These are phyloP conservation scores for Sporisorium iseilematis-ciliati DNA, from an alignment of 1,284 basidiomycete genomes.

Conservation along the genomic window DNA sequence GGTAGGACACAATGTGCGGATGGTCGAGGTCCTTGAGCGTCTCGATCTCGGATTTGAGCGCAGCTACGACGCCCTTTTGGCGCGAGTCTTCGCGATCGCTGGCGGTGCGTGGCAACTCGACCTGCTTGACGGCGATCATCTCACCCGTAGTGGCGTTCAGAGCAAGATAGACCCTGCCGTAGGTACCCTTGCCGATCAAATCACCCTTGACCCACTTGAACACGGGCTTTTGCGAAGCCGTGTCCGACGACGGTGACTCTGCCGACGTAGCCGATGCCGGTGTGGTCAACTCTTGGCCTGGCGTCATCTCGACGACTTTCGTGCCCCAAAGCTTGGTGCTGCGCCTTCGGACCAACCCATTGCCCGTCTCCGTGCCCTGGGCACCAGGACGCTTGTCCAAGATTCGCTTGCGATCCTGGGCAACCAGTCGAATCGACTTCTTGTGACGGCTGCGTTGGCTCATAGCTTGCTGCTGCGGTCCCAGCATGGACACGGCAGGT, in stretches of 20 bases:
- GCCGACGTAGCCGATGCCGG: constrained; percentile 56
- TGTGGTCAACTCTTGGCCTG: constrained; percentile 72
- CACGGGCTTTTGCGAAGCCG: constrained; percentile 72
- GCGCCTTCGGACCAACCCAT: constrained; percentile 77
- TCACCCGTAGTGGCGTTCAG: constrained; percentile 98
- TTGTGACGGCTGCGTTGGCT: constrained; percentile 72
- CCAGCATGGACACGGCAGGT: constrained; percentile 4
- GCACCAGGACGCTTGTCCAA: constrained; percentile 69
- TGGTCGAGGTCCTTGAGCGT: constrained; percentile 94
- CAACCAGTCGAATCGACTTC: constrained; percentile 93
- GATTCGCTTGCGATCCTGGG: constrained; percentile 74
- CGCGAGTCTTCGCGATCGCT: constrained; percentile 89
- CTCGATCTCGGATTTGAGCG: constrained; percentile 92
- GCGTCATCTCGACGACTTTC: constrained; percentile 90
- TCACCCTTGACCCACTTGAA: constrained; percentile 99
- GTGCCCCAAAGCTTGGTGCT: constrained; percentile 97
- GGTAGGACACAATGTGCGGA: constrained; percentile 95
- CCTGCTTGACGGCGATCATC: constrained; percentile 99
- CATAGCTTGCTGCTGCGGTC: constrained; percentile 18
- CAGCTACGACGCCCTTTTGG: constrained; percentile 87
- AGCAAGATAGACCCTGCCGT: constrained; percentile 94
- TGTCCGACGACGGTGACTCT: constrained; percentile 65
- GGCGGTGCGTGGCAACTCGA: constrained; percentile 89
- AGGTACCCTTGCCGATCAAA: constrained; percentile 95
- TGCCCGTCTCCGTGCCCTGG: constrained; percentile 71